Base-by-base conservation (phyloP, 805 yeast genomes). In the Starmerella potacharoeniae region DNA sequence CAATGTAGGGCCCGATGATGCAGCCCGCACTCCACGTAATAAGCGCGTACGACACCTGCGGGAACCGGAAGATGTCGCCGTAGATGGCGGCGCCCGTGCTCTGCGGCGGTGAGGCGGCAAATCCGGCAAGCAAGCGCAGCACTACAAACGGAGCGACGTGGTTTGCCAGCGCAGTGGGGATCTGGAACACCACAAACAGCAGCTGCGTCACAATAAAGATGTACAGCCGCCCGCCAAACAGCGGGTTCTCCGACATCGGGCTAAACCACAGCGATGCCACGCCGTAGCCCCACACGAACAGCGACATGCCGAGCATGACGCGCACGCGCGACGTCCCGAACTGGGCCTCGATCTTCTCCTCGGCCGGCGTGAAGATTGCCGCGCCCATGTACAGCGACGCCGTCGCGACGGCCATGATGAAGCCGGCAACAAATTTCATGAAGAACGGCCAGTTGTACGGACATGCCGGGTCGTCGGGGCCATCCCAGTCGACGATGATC, bases 211-310 rank as follows among this genome's bases (percentile, higher is more conserved):
- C 47, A 33, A 75, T 65, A 61, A 79, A 80, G 40, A 77, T 70
- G 40, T 71, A 69, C 46, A 75, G 75, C 57, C 84, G 71, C 5
- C 83, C 83, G 6, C 67, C 65, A 14, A 78, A 75, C 5, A 47
- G 31, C 11, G 66, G 64, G 55, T 74, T 56, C 65, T 81, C 86
- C 6, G 81, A 73, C 63, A 81, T 62, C 4, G 86, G 84, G 0
- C 81, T 73, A 46, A 78, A 76, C 9, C 79, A 59, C 68, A 80
- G 68, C 1, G 83, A 82, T 4, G 83, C 83, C 29, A 79, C 42
- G 43, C 82, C 86, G 62, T 80, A 80, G 6, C 84, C 86, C 46
- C 79, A 62, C 7, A 81, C 83, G 60, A 77, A 81, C 47, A 79
- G 52, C 0, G 82, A 67, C 55, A 81, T 67, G 0, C 83, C 82